Conservation (phyloP, 2,329 filamentous ascomycete genomes). For the Juglanconis sp. region DNA sequence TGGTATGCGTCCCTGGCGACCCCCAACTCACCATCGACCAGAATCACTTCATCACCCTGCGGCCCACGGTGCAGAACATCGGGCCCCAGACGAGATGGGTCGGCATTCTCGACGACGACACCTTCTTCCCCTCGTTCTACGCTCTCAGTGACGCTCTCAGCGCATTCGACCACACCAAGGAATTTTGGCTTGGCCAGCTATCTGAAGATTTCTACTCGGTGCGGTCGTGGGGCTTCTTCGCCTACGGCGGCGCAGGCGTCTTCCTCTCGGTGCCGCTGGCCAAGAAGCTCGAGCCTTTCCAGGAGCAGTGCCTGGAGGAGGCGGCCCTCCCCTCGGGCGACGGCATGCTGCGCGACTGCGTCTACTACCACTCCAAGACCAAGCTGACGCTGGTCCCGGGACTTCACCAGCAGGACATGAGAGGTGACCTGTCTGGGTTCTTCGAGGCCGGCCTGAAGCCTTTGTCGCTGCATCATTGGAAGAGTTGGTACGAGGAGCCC, state of each 20-base stretch:
- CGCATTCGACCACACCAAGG: constrained; percentile 44
- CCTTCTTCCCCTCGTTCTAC: constrained; percentile 57
- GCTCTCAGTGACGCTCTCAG: constrained; percentile 45
- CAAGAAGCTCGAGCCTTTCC: constrained; percentile 41
- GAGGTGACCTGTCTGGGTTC: constrained; percentile 53
- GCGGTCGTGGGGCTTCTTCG: constrained; percentile 52
- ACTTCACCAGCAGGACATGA: constrained; percentile 56
- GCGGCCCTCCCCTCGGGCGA: constrained; percentile 41
- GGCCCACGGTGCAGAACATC: constrained; percentile 43
- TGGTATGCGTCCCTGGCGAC: constrained; percentile 24
- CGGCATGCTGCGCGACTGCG: constrained; percentile 54
- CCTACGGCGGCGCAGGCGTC: constrained; percentile 58
- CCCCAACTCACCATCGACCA: constrained; percentile 41
- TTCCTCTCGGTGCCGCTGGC: constrained; percentile 55
- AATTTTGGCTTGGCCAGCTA: constrained; percentile 54
- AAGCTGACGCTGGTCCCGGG: constrained; percentile 53
- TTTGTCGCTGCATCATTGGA: constrained; percentile 61
- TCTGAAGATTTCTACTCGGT: constrained; percentile 55
- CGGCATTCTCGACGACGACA: constrained; percentile 60
- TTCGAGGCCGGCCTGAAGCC: constrained; percentile 56
- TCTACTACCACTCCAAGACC: constrained; percentile 51
- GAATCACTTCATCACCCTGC: constrained; percentile 56
- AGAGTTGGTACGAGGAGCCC: constrained; percentile 54
- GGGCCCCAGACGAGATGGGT: constrained; percentile 50
- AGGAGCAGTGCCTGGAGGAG: constrained; percentile 45